Evolutionary conservation across 345 rosid species (phyloP).

Genomic region (Carallia brachiata): DNA sequence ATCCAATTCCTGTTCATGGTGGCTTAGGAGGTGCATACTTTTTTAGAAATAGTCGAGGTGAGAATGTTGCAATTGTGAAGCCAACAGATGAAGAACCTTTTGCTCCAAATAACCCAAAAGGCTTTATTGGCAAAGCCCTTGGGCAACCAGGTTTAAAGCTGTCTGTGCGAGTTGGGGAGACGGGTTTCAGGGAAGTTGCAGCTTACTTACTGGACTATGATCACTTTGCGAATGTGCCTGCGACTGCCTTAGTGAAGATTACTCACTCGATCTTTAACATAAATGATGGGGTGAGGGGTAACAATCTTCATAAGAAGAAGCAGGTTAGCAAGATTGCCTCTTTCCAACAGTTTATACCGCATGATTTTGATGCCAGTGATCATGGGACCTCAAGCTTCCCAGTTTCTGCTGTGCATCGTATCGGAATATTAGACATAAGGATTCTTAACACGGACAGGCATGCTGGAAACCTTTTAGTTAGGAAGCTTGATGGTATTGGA

Average conservation of each 20-base stretch:
- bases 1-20: slow-evolving; percentile 67
- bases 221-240: slow-evolving; percentile 88
- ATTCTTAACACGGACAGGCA: slow-evolving; percentile 97
- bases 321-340: slow-evolving; percentile 94
- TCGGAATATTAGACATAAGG: slow-evolving; percentile 86
- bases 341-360: slow-evolving; percentile 83
- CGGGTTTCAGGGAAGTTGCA: slow-evolving; percentile 96
- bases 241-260: slow-evolving; percentile 93
- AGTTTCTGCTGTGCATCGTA: slow-evolving; percentile 83
- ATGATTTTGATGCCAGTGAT: slow-evolving; percentile 96
- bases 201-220: slow-evolving; percentile 88
- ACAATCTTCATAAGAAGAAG: slow-evolving; percentile 57
- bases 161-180: slow-evolving; percentile 94
- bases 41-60: slow-evolving; percentile 67
- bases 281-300: slow-evolving; percentile 74
- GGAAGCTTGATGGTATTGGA: slow-evolving; percentile 67
- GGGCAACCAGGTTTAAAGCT: slow-evolving; percentile 95
- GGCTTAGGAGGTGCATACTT: slow-evolving; percentile 98
- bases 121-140: slow-evolving; percentile 93
- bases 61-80: slow-evolving; percentile 88
- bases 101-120: slow-evolving; percentile 98
- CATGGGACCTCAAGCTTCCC: slow-evolving; percentile 98
- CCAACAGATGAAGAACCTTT: slow-evolving; percentile 99
- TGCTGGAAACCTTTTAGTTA: slow-evolving; percentile 91
- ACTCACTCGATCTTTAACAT: slow-evolving; percentile 89